Evolutionary conservation across 768 basidiomycete species (phyloP).

Genomic region (Pluteus cervinus): DNA sequence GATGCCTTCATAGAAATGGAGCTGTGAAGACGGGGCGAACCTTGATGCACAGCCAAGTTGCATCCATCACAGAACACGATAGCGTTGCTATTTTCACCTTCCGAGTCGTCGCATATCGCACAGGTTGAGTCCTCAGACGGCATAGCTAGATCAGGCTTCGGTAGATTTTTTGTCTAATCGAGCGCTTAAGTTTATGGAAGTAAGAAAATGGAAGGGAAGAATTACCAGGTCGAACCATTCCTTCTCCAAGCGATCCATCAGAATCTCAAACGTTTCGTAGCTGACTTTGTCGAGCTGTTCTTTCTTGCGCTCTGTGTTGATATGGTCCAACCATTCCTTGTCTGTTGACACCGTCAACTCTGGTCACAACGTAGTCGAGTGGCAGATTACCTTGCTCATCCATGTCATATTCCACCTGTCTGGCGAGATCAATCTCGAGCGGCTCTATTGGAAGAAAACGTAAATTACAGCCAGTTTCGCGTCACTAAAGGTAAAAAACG

Average conservation of each 20-base stretch:
- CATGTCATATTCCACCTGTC: constrained; percentile 99
- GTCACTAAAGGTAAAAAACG: neutral
- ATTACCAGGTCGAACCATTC: constrained; percentile 96
- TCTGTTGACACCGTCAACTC: constrained; percentile 38
- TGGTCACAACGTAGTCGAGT: neutral
- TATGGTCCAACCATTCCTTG: constrained; percentile 86
- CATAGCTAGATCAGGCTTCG: constrained; percentile 80
- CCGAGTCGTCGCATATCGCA: constrained; percentile 95
- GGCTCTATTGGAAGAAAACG: constrained; percentile 53
- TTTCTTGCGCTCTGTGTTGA: constrained; percentile 80
- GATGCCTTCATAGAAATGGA: constrained; percentile 1
- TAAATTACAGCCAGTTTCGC: constrained; percentile 8
- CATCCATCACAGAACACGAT: constrained; percentile 99
- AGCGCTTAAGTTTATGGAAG: constrained; percentile 1
- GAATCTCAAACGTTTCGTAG: constrained; percentile 88
- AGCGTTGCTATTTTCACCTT: constrained; percentile 97
- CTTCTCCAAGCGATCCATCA: constrained; percentile 98
- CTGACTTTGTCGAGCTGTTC: constrained; percentile 65
- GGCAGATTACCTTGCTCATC: constrained; percentile 82
- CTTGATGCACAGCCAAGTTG: constrained; percentile 99
- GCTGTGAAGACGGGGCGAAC: constrained; percentile 30
- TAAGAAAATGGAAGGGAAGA: constrained; percentile 7
- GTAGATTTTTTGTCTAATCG: constrained; percentile 83
- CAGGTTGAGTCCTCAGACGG: constrained; percentile 96
- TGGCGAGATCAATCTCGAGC: constrained; percentile 83